Conservation (phyloP, 768 basidiomycete genomes). For the Amanita thiersii region DNA sequence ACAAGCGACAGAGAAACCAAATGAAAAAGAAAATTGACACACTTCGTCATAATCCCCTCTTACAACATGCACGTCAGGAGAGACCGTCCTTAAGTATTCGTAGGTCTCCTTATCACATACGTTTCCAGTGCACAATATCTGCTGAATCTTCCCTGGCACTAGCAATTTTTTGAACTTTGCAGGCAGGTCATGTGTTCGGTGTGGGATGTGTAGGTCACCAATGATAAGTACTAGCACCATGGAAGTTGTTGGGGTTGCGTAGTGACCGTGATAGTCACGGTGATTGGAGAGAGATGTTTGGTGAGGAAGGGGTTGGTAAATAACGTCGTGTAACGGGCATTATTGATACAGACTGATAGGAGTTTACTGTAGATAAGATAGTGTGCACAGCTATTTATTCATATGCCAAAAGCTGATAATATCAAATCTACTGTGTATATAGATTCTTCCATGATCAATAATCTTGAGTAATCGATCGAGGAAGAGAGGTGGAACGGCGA, state of each 20-base stretch:
- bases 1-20: neutral
- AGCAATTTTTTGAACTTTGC: constrained; percentile 96
- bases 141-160: constrained; percentile 94
- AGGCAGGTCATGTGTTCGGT: constrained; percentile 83
- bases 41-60: constrained; percentile 97
- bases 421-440: no score
- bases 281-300: no score
- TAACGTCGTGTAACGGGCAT: no score
- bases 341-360: no score
- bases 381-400: no score
- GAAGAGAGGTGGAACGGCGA: no score
- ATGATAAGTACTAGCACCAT: constrained; percentile 96
- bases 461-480: no score
- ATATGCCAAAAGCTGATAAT: no score
- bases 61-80: constrained; percentile 86
- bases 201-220: constrained; percentile 96
- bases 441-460: no score
- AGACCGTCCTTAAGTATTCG: constrained; percentile 92
- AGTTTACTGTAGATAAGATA: no score
- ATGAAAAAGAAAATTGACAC: constrained; percentile 3
- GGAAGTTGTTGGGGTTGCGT: constrained; percentile 12
- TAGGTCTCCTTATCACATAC: constrained; percentile 96
- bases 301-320: no score
- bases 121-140: constrained; percentile 96
- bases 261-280: no score